These are phyloP conservation scores for Gypsophila paniculata DNA, from an alignment of 179 eudicot genomes.

Conservation along the genomic window DNA sequence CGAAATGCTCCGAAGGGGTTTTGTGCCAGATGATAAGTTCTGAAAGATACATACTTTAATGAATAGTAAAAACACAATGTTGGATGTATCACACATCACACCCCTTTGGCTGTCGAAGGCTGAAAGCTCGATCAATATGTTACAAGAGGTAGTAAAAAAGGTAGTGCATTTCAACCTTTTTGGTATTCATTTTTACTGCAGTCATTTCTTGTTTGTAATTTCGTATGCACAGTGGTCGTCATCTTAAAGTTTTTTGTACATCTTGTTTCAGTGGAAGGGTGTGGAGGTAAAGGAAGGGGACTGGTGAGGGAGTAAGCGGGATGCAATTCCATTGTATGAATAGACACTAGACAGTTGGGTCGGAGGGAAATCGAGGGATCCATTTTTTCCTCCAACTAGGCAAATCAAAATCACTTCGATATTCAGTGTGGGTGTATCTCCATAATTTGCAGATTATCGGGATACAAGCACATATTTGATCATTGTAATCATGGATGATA, in stretches of 20 bases:
- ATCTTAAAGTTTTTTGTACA: too few species aligned
- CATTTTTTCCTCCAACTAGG: too few species aligned
- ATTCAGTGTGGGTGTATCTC: background rate
- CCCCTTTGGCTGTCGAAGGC: slow-evolving; percentile 1
- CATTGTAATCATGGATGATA: background rate
- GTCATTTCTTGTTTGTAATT: background rate
- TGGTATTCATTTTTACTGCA: too few species aligned
- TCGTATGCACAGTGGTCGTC: too few species aligned
- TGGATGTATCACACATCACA: background rate
- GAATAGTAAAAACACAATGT: background rate
- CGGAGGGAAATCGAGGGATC: too few species aligned
- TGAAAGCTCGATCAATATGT: background rate
- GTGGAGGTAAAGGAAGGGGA: too few species aligned
- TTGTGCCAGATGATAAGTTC: slow-evolving; percentile 74
- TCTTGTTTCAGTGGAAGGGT: too few species aligned
- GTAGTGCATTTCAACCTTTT: slow-evolving; percentile 11
- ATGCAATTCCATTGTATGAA: too few species aligned
- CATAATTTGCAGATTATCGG: background rate
- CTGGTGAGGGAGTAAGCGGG: too few species aligned
- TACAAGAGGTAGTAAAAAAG: slow-evolving; percentile 8
- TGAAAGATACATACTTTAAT: slow-evolving; percentile 15
- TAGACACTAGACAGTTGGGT: too few species aligned
- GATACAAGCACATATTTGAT: background rate
- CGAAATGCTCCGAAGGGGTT: slow-evolving; percentile 74
- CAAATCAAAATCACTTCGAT: too few species aligned